These are phyloP conservation scores for Phialophora macrospora DNA, from an alignment of 2,329 filamentous ascomycete genomes.

Conservation along the genomic window DNA sequence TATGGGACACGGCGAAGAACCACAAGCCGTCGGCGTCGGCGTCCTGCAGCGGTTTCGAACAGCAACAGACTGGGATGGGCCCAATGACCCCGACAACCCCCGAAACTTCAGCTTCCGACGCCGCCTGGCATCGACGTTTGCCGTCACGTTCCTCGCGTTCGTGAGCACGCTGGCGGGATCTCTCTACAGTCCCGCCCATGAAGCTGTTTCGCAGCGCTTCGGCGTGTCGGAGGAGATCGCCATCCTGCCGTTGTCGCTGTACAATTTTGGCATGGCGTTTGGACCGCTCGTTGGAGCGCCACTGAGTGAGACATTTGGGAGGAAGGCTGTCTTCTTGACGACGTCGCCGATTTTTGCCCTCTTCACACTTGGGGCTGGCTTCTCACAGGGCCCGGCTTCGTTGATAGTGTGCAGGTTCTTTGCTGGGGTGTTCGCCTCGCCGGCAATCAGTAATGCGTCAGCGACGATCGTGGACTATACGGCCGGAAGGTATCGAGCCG, in stretches of 20 bases:
- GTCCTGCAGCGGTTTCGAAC: constrained; percentile 12
- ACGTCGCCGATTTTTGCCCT: constrained; percentile 45
- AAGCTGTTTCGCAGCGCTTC: constrained; percentile 59
- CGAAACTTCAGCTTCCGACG: constrained; percentile 35
- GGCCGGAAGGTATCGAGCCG: constrained; percentile 31
- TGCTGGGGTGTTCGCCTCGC: constrained; percentile 39
- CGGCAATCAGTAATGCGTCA: constrained; percentile 39
- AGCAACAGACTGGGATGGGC: constrained; percentile 33
- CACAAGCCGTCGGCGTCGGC: neutral
- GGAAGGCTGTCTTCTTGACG: constrained; percentile 45
- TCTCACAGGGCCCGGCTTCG: constrained; percentile 32
- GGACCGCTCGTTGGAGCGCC: constrained; percentile 47
- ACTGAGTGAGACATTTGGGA: constrained; percentile 46
- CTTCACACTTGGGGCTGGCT: constrained; percentile 41
- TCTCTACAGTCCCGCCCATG: constrained; percentile 48
- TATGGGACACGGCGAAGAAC: neutral
- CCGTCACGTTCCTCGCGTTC: constrained; percentile 34
- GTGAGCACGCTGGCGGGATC: constrained; percentile 38
- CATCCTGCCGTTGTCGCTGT: constrained; percentile 46
- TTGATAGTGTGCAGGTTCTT: constrained; percentile 40
- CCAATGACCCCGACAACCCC: constrained; percentile 36
- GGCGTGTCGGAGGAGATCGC: constrained; percentile 39
- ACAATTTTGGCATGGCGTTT: constrained; percentile 46
- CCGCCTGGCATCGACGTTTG: constrained; percentile 31
- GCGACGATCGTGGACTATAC: constrained; percentile 41